Percentiles rank a stretch among this genome's conserved stretches.
phyloP scores from a whole-genome alignment of 2,329 filamentous ascomycete species.

The Plenodomus biglobosus region DNA sequence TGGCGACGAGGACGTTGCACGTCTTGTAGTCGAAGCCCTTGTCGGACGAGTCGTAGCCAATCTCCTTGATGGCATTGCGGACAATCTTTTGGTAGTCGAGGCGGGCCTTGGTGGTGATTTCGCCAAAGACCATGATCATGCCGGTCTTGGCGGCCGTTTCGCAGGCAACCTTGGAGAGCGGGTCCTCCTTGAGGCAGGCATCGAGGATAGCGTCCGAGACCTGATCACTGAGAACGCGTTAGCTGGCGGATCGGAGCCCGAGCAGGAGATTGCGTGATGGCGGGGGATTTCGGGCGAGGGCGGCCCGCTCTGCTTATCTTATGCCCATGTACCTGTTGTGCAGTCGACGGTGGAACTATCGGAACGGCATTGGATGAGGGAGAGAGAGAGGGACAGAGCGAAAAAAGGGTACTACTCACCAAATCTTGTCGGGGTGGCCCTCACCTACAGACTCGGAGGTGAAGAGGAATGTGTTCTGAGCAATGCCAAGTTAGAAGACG shows the following conservation, averaged over 20 bases:
- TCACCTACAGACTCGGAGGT: conserved; percentile 56
- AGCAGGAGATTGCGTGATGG: not conserved
- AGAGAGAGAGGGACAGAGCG: not conserved
- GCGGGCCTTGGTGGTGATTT: conserved; percentile 95
- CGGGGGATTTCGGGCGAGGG: not conserved
- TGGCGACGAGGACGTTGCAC: conserved; percentile 95
- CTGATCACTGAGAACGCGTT: conserved; percentile 67
- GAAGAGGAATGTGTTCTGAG: conserved; percentile 49
- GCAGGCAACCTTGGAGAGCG: conserved; percentile 96
- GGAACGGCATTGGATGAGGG: too few species aligned
- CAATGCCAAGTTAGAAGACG: conserved; percentile 18
- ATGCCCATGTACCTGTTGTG: conserved; percentile 1
- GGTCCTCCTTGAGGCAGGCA: conserved; percentile 92
- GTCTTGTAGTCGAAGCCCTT: conserved; percentile 99
- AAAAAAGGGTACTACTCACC: conserved; percentile 48
- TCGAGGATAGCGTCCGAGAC: conserved; percentile 98
- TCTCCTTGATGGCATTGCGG: conserved; percentile 93
- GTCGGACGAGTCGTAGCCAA: conserved; percentile 93
- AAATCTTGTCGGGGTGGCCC: conserved; percentile 90
- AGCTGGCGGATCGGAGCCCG: conserved; percentile 3
- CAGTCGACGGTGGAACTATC: too few species aligned
- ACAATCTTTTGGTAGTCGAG: conserved; percentile 99
- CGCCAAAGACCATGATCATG: conserved; percentile 82
- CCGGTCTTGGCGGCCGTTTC: conserved; percentile 99
- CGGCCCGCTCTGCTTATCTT: conserved; percentile 1